phyloP scores from a whole-genome alignment of 176 grass and related monocot species.

The Ananas comosus region DNA sequence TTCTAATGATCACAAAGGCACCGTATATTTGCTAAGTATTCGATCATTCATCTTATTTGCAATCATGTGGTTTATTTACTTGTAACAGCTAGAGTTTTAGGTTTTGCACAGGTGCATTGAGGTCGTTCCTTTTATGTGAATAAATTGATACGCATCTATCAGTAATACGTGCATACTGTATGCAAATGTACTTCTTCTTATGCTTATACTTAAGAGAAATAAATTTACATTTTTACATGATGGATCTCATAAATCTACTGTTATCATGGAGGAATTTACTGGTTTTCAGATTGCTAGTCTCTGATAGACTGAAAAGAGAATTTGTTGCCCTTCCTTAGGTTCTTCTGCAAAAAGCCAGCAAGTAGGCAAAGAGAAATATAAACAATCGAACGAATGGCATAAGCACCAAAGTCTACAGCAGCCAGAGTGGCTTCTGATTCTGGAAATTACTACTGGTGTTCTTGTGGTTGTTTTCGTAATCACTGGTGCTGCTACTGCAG shows the following conservation, averaged over 20 bases:
- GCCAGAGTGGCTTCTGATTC: constrained; percentile 81
- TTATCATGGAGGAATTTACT: neutral
- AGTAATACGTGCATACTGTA: no score
- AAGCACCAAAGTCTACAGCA: constrained; percentile 42
- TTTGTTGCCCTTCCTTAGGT: constrained; percentile 27
- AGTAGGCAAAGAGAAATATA: constrained; percentile 28
- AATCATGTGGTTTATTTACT: no score
- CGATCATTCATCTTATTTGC: no score
- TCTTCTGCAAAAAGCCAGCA: constrained; percentile 37
- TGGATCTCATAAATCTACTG: neutral
- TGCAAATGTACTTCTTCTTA: no score
- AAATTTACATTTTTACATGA: no score
- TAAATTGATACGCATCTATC: no score
- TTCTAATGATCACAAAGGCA: no score
- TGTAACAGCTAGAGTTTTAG: no score
- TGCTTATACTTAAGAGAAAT: no score
- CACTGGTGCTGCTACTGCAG: constrained; percentile 51
- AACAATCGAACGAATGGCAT: constrained; percentile 27
- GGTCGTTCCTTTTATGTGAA: no score
- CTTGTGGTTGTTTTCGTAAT: constrained; percentile 63
- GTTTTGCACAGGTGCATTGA: no score
- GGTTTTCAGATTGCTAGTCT: neutral
- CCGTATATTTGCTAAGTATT: no score
- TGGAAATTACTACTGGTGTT: constrained; percentile 83
- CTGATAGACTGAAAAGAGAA: neutral